These are phyloP conservation scores for Apocynum venetum DNA, from an alignment of 257 asterid species.

Conservation along the genomic window DNA sequence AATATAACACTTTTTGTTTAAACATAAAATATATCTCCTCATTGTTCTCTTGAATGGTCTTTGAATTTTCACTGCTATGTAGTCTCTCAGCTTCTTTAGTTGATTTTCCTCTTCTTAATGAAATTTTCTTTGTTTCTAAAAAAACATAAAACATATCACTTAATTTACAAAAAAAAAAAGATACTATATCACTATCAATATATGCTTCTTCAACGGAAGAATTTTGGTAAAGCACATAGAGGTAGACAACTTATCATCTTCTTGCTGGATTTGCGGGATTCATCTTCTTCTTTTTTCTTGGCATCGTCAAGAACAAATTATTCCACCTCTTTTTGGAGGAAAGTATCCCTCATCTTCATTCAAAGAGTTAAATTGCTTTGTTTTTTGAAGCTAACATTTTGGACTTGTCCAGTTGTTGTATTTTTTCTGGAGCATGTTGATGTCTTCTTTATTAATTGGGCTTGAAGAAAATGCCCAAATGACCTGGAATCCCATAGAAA, in stretches of 20 bases:
- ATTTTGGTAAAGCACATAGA: too few species aligned
- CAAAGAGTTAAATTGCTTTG: not conserved
- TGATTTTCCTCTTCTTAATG: too few species aligned
- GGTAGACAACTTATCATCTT: not conserved
- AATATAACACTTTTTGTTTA: too few species aligned
- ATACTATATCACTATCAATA: too few species aligned
- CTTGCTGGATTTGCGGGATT: constrained; percentile 26
- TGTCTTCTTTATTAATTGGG: not conserved
- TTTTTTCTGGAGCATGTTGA: not conserved
- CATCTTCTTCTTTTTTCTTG: not conserved
- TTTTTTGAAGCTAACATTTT: not conserved
- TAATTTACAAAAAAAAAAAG: too few species aligned
- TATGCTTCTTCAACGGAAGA: too few species aligned
- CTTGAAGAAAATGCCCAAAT: not conserved
- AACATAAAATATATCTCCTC: too few species aligned
- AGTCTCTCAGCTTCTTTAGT: too few species aligned
- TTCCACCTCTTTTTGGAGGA: not conserved
- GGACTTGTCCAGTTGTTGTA: not conserved
- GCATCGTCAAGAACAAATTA: constrained; percentile 1
- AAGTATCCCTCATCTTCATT: not conserved
- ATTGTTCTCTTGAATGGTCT: too few species aligned
- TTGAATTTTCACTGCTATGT: too few species aligned
- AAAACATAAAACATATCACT: too few species aligned
- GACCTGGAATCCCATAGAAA: constrained; percentile 8
- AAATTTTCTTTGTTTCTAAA: too few species aligned